phyloP scores from a whole-genome alignment of 2,329 filamentous ascomycete species.

The Scedosporium minutisporum region DNA sequence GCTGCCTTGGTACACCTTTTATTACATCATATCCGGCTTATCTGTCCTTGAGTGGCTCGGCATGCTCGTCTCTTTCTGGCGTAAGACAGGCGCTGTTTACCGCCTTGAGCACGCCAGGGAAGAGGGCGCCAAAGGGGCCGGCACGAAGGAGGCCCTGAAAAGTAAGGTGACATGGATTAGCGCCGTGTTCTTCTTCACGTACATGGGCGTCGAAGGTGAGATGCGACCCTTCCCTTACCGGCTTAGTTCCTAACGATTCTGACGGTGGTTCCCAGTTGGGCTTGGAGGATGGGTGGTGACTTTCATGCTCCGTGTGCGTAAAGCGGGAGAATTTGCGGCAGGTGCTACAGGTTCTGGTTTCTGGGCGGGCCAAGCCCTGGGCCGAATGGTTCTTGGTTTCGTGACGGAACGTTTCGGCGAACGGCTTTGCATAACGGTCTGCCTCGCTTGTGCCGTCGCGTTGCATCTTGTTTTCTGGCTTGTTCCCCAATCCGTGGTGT shows the following conservation, averaged over 20 bases:
- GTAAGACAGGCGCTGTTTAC: slow-evolving; percentile 44
- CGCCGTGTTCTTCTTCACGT: slow-evolving; percentile 59
- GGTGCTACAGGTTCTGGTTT: slow-evolving; percentile 67
- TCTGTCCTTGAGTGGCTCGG: slow-evolving; percentile 46
- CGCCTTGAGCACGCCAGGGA: slow-evolving; percentile 26
- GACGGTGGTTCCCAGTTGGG: slow-evolving; percentile 30
- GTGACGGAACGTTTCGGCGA: slow-evolving; percentile 61
- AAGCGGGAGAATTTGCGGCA: slow-evolving; percentile 55
- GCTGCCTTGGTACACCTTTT: slow-evolving; percentile 58
- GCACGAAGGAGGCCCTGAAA: slow-evolving; percentile 28
- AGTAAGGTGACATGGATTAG: slow-evolving; percentile 54
- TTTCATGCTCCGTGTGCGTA: slow-evolving; percentile 65
- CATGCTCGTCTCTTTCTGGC: slow-evolving; percentile 48
- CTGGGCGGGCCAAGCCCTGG: slow-evolving; percentile 68
- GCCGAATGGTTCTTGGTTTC: slow-evolving; percentile 58
- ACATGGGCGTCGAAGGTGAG: slow-evolving; percentile 59
- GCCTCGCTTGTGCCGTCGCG: slow-evolving; percentile 49
- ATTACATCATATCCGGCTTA: slow-evolving; percentile 54
- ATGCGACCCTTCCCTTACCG: neutral
- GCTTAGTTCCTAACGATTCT: neutral
- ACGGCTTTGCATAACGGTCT: slow-evolving; percentile 47
- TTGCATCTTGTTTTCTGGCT: slow-evolving; percentile 50
- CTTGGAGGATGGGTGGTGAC: slow-evolving; percentile 72
- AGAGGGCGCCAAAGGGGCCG: slow-evolving; percentile 16
- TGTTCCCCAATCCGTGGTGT: slow-evolving; percentile 50